Base-by-base conservation (phyloP, 2,329 filamentous ascomycete genomes). In the Penicillium sp. region DNA sequence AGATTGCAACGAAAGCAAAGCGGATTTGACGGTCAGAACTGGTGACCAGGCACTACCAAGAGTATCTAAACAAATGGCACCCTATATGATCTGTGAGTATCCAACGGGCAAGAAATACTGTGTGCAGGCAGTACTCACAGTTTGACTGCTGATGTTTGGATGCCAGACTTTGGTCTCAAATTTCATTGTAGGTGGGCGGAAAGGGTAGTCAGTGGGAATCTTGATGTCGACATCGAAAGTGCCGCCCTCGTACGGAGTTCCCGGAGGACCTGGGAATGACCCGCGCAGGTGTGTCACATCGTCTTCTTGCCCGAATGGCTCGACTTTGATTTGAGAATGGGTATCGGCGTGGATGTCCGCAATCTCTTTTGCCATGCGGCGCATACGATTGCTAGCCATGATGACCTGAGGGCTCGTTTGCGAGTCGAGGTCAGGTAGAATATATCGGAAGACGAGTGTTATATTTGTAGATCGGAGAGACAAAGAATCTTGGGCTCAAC, bases 91-190 rank as follows among this genome's bases (percentile, higher is more conserved):
- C 25, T n/a, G 11, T 44, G 8, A 44, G 33, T n/a, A 27, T 9
- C 16, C 11, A n/a, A 55, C 3, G 44, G 38, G 38, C 33, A n/a
- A 9, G 14, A 28, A 4, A 19, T 41, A 12, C 25, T 9, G 7
- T 3, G n/a, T 35, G 31, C 46, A 37, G 31, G n/a, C n/a, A 16
- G 8, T 14, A 77, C 84, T 65, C 74, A 95, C 90, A 34, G 91
- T 96, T 68, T 93, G 87, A 64, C 87, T 92, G 78, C 88, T 95
- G 73, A 99, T 83, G 66, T 99, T 99, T 29, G 93, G 93, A 70
- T 99, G 93, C 91, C 91, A 99, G 61, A 97, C 86, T 71, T 86
- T 91, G 56, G 93, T 99, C 57, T 86, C 81, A 66, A 97, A 97
- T 62, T 83, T 86, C 87, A 99, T 97, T 51, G 82, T 71, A 4